Percentiles rank a stretch among this genome's conserved stretches.
Conservation (phyloP, 176 grass and related monocot genomes). For the Carex cristatella region DNA sequence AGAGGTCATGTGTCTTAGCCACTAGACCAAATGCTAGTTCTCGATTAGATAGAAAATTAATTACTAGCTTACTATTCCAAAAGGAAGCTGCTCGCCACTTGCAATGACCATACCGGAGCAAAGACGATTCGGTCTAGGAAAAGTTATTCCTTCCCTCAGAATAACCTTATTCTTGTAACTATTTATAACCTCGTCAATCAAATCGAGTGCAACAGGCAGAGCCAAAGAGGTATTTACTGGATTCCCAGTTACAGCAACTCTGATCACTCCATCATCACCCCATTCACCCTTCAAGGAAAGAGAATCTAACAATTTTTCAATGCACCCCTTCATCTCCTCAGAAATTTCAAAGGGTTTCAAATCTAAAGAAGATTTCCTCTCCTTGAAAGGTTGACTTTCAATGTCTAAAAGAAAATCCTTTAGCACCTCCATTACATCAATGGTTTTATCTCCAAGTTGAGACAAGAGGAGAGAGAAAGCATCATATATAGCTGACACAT, state of each 20-base stretch:
- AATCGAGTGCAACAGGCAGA: conserved; percentile 84
- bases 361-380: conserved; percentile 42
- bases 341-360: conserved; percentile 33
- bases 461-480: conserved; percentile 51
- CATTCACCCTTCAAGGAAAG: conserved; percentile 59
- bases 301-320: conserved; percentile 55
- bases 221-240: conserved; percentile 67
- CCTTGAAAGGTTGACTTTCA: conserved; percentile 46
- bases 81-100: conserved; percentile 81
- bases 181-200: conserved; percentile 64
- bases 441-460: conserved; percentile 42
- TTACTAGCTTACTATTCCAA: conserved; percentile 58
- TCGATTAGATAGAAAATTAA: neutral
- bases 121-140: conserved; percentile 61
- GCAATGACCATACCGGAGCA: conserved; percentile 65
- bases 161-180: conserved; percentile 35
- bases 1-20: no score
- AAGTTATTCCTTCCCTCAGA: conserved; percentile 33
- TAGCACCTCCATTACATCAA: conserved; percentile 38
- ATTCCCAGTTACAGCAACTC: conserved; percentile 47
- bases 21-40: no score
- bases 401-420: conserved; percentile 51
- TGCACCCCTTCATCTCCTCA: conserved; percentile 50
- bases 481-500: conserved; percentile 75
- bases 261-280: conserved; percentile 39